These are phyloP conservation scores for Trichoderma asperelloides DNA, from an alignment of 495 filamentous ascomycete species.

Conservation along the genomic window DNA sequence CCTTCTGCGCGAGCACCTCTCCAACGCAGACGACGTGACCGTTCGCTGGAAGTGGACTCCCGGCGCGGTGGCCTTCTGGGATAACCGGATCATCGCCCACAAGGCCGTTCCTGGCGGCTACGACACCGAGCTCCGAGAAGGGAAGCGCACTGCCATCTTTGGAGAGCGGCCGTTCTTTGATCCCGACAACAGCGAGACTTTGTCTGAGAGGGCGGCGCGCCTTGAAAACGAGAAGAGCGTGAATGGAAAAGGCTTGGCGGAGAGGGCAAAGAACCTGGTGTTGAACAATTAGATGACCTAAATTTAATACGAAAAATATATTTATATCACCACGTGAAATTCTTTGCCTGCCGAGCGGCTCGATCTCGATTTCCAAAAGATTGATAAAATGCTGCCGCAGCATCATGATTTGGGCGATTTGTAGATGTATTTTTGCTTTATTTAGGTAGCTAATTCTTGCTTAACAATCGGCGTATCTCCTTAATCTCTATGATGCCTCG, in stretches of 20 bases:
- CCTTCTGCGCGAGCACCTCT: slow-evolving; percentile 48
- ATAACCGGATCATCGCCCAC: slow-evolving; percentile 52
- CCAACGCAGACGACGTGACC: slow-evolving; percentile 39
- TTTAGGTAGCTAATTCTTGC: no score
- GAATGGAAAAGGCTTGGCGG: not conserved
- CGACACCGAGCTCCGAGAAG: slow-evolving; percentile 20
- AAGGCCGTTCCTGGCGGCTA: slow-evolving; percentile 37
- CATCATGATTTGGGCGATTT: no score
- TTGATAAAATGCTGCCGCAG: no score
- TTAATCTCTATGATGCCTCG: no score
- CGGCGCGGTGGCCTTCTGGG: slow-evolving; percentile 61
- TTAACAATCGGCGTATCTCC: no score
- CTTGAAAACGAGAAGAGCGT: not conserved
- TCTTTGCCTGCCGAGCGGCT: no score
- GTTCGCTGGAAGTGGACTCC: slow-evolving; percentile 60
- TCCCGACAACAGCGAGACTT: slow-evolving; percentile 8
- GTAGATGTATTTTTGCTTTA: no score
- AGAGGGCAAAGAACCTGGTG: not conserved
- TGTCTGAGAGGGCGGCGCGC: slow-evolving; percentile 1
- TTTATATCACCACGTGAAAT: not conserved
- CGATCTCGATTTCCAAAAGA: no score
- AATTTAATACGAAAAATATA: not conserved
- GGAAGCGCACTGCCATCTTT: slow-evolving; percentile 15
- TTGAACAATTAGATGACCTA: not conserved
- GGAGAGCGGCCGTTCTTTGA: slow-evolving; percentile 19